Percentiles rank a stretch among this genome's conserved stretches.
These are phyloP conservation scores for Debaryomyces nepalensis DNA, from an alignment of 1,139 yeast genomes.

Conservation along the genomic window DNA sequence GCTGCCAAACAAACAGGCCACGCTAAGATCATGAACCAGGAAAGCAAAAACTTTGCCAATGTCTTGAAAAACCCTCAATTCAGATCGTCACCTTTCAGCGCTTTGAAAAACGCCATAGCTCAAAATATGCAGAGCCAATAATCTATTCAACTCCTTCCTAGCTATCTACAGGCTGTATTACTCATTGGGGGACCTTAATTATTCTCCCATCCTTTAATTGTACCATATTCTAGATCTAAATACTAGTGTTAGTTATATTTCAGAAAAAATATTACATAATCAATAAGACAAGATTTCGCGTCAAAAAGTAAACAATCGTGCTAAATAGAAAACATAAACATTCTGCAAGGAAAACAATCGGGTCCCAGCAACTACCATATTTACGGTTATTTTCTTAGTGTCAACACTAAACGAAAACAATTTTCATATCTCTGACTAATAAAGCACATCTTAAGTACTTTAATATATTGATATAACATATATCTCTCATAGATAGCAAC, in stretches of 20 bases:
- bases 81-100: slow-evolving; percentile 60
- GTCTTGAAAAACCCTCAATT: slow-evolving; percentile 57
- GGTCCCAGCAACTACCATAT: slow-evolving; percentile 6
- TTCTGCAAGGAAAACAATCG: slow-evolving; percentile 8
- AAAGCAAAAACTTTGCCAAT: slow-evolving; percentile 57
- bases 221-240: slow-evolving; percentile 1
- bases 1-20: slow-evolving; percentile 62
- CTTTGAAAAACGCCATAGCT: slow-evolving; percentile 53
- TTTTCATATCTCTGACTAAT: slow-evolving; percentile 4
- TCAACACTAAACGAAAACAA: slow-evolving; percentile 6
- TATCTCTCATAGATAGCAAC: slow-evolving; percentile 1
- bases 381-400: slow-evolving; percentile 7
- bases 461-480: neutral
- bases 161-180: neutral
- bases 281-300: slow-evolving; percentile 11
- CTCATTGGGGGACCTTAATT: neutral
- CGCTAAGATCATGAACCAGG: slow-evolving; percentile 54
- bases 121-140: slow-evolving; percentile 16
- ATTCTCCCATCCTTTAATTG: neutral
- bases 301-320: slow-evolving; percentile 10
- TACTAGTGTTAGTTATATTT: no score
- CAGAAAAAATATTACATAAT: no score
- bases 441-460: neutral
- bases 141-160: neutral
- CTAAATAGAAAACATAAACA: slow-evolving; percentile 10